Conservation (phyloP, 768 basidiomycete genomes). For the Podaxis sp. region DNA sequence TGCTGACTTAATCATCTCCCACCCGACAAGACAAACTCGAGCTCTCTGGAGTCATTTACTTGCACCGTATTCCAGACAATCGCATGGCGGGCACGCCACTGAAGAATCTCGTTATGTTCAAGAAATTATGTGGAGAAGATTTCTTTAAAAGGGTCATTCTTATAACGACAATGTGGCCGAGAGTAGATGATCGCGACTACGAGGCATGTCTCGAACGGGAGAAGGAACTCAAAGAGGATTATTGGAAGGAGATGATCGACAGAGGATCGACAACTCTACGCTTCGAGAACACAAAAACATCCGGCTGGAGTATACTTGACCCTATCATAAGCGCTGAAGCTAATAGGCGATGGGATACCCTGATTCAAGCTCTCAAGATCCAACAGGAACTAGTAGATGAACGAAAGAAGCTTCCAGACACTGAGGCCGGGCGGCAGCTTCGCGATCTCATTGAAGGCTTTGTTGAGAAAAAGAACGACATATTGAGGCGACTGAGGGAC, state of each 20-base stretch:
- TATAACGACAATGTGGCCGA: constrained; percentile 13
- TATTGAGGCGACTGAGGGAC: background rate
- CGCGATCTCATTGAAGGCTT: background rate
- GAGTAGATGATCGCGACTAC: background rate
- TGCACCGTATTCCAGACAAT: constrained; percentile 13
- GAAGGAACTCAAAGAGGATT: constrained; percentile 10
- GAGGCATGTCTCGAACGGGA: background rate
- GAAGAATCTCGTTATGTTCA: constrained; percentile 11
- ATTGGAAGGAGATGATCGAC: constrained; percentile 2
- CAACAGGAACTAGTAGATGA: constrained; percentile 11
- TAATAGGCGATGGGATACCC: background rate
- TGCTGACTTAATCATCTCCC: too few species aligned
- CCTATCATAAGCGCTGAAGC: too few species aligned
- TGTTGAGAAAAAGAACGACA: background rate
- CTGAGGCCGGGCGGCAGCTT: constrained; percentile 6
- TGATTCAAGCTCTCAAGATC: background rate
- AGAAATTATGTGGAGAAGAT: constrained; percentile 7
- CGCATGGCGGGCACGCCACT: constrained; percentile 11
- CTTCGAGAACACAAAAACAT: too few species aligned
- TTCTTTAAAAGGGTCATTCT: constrained; percentile 10
- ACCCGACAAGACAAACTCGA: too few species aligned
- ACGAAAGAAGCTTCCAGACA: background rate
- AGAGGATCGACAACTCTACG: too few species aligned
- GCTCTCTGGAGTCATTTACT: constrained; percentile 14
- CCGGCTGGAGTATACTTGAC: too few species aligned